Conservation (phyloP, 2,329 filamentous ascomycete genomes). For the Cladophialophora immunda region DNA sequence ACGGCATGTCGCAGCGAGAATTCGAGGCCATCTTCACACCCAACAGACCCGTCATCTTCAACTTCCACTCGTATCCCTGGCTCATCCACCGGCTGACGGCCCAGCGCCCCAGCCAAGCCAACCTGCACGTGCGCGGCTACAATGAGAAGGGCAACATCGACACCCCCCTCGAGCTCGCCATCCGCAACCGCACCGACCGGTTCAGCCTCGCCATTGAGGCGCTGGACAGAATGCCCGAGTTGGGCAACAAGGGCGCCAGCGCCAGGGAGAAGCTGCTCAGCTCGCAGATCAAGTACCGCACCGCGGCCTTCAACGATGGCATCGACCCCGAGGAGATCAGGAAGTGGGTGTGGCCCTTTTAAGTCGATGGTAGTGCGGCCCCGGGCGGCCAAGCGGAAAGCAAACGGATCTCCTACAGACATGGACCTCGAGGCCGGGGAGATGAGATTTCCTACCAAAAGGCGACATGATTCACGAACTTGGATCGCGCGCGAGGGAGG, state of each 20-base stretch:
- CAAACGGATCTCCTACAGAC: background rate
- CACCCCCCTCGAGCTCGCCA: constrained; percentile 79
- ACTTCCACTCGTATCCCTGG: constrained; percentile 86
- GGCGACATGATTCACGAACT: background rate
- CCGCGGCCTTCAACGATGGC: constrained; percentile 73
- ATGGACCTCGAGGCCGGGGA: background rate
- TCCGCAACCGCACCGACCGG: constrained; percentile 78
- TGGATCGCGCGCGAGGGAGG: background rate
- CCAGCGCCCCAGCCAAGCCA: constrained; percentile 72
- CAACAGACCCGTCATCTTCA: constrained; percentile 78
- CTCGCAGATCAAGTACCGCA: constrained; percentile 69
- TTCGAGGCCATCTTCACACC: constrained; percentile 76
- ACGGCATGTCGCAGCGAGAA: constrained; percentile 72
- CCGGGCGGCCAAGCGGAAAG: background rate
- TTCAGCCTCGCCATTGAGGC: constrained; percentile 80
- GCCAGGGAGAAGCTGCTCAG: constrained; percentile 72
- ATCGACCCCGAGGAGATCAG: constrained; percentile 73
- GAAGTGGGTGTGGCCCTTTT: constrained; percentile 71
- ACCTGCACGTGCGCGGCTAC: constrained; percentile 80
- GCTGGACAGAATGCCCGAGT: constrained; percentile 70
- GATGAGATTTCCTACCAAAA: background rate
- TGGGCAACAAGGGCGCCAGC: constrained; percentile 70
- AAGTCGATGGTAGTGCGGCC: constrained; percentile 6
- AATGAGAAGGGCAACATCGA: constrained; percentile 86
- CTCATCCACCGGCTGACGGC: constrained; percentile 80